Evolutionary conservation across 2,329 filamentous ascomycete species (phyloP).

Genomic region (Neocucurbitaria cava): DNA sequence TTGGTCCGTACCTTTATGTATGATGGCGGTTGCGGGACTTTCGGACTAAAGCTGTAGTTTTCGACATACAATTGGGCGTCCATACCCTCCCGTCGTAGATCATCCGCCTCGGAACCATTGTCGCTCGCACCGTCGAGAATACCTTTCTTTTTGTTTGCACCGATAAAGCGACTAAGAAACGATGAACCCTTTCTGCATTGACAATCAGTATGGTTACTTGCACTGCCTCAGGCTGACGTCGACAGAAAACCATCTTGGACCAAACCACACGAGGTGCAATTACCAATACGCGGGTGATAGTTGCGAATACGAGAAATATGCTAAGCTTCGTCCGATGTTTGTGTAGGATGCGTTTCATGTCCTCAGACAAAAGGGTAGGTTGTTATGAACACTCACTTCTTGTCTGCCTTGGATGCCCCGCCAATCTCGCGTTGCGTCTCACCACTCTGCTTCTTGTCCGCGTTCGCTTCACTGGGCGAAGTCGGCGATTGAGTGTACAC

Average conservation of each 20-base stretch:
- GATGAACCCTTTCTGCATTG: slow-evolving; percentile 78
- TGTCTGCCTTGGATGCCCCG: slow-evolving; percentile 38
- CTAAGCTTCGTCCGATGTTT: background rate
- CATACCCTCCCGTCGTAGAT: slow-evolving; percentile 76
- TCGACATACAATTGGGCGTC: slow-evolving; percentile 83
- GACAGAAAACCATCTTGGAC: slow-evolving; percentile 29
- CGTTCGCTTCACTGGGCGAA: slow-evolving; percentile 59
- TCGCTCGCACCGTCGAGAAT: slow-evolving; percentile 59
- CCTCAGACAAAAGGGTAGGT: slow-evolving; percentile 1
- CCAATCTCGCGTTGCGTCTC: slow-evolving; percentile 34
- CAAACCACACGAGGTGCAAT: slow-evolving; percentile 5
- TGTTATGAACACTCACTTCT: slow-evolving; percentile 41
- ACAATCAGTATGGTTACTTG: slow-evolving; percentile 24
- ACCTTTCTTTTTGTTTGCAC: slow-evolving; percentile 74
- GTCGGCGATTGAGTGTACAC: slow-evolving; percentile 34
- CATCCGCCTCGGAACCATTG: slow-evolving; percentile 74
- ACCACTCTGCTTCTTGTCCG: slow-evolving; percentile 40
- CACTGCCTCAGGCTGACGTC: slow-evolving; percentile 35
- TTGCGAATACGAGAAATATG: background rate
- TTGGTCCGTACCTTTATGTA: slow-evolving; percentile 87
- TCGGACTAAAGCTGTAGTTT: slow-evolving; percentile 77
- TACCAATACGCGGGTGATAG: slow-evolving; percentile 1
- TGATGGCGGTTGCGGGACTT: slow-evolving; percentile 84
- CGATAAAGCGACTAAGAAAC: slow-evolving; percentile 87
- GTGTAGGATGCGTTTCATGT: background rate